phyloP scores from a whole-genome alignment of 2,329 filamentous ascomycete species.

The Clonostachys rosea region DNA sequence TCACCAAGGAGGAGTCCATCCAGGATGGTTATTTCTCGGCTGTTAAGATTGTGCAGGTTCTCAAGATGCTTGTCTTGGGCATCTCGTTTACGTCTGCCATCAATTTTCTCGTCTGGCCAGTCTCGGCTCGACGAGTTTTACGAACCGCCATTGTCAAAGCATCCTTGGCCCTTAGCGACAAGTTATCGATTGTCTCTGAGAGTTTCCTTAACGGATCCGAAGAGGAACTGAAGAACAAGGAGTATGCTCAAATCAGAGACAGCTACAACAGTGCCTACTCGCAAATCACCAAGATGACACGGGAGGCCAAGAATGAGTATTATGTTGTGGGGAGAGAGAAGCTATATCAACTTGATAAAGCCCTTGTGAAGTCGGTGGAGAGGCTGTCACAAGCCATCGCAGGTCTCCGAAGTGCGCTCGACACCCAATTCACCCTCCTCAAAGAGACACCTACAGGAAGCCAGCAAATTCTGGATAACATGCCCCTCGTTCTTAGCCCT shows the following conservation, averaged over 20 bases:
- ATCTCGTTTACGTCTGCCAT: conserved; percentile 67
- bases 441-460: conserved; percentile 46
- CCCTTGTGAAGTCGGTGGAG: conserved; percentile 79
- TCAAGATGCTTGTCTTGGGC: conserved; percentile 81
- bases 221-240: conserved; percentile 64
- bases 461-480: background rate
- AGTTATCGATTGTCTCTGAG: conserved; percentile 75
- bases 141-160: conserved; percentile 68
- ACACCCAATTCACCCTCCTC: conserved; percentile 82
- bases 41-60: conserved; percentile 74
- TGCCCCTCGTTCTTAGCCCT: background rate
- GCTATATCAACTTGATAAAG: conserved; percentile 74
- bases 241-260: conserved; percentile 57
- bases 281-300: conserved; percentile 70
- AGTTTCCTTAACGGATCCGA: conserved; percentile 83
- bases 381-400: conserved; percentile 83
- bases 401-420: conserved; percentile 82
- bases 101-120: conserved; percentile 73
- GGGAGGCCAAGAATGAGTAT: conserved; percentile 86
- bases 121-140: conserved; percentile 70
- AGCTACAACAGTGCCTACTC: conserved; percentile 65
- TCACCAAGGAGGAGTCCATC: conserved; percentile 88
- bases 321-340: conserved; percentile 76
- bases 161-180: conserved; percentile 72
- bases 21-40: conserved; percentile 78